Percentiles rank a stretch among this genome's conserved stretches.
Conservation (phyloP, 768 basidiomycete genomes). For the Russula dissimulans region DNA sequence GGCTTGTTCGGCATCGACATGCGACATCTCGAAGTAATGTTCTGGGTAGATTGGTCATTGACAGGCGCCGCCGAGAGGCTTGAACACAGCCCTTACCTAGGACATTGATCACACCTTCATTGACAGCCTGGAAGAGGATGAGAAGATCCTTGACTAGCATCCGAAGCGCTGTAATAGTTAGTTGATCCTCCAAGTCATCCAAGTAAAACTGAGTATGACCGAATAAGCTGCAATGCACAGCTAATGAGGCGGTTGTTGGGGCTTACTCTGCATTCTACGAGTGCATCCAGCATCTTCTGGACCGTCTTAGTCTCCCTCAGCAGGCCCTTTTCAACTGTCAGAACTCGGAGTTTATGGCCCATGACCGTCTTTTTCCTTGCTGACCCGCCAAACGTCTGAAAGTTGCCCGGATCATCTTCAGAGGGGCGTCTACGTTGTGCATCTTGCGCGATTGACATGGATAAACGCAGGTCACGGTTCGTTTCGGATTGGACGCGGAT, state of each 20-base stretch:
- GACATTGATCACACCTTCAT: slow-evolving; percentile 86
- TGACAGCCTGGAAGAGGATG: slow-evolving; percentile 91
- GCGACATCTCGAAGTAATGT: slow-evolving; percentile 98
- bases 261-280: slow-evolving; percentile 81
- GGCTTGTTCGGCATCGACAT: slow-evolving; percentile 79
- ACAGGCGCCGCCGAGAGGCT: slow-evolving; percentile 23
- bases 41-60: slow-evolving; percentile 36
- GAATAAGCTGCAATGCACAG: not conserved
- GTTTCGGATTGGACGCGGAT: slow-evolving; percentile 89
- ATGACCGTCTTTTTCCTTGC: slow-evolving; percentile 65
- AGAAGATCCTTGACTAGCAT: slow-evolving; percentile 96
- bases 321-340: slow-evolving; percentile 95
- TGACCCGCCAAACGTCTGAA: not conserved
- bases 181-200: slow-evolving; percentile 87
- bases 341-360: slow-evolving; percentile 76
- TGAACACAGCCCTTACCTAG: slow-evolving; percentile 44
- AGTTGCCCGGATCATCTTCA: slow-evolving; percentile 7
- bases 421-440: slow-evolving; percentile 8
- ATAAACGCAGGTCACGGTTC: slow-evolving; percentile 77
- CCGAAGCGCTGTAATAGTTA: slow-evolving; percentile 77
- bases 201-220: slow-evolving; percentile 65
- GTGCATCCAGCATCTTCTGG: slow-evolving; percentile 78
- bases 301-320: slow-evolving; percentile 87
- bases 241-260: slow-evolving; percentile 16
- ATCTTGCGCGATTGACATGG: slow-evolving; percentile 53